Evolutionary conservation across 2,329 filamentous ascomycete genomes (phyloP), one percentile per base, ranked within the genome.

Genomic region (Zymoseptoria brevis): DNA sequence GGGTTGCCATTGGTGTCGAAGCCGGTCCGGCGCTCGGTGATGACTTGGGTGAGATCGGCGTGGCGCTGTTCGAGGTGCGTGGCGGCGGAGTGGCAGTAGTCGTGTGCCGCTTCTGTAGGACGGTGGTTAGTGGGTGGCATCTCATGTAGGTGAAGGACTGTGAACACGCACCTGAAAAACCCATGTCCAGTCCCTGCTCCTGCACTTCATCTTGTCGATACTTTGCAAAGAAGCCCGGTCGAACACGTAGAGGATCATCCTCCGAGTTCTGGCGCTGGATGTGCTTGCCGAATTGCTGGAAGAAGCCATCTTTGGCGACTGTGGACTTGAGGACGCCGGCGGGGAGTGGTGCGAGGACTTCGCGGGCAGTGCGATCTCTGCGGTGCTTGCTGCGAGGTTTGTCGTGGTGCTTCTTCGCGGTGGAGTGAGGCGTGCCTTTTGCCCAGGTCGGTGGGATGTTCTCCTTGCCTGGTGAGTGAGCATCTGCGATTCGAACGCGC

Each of bases 1-100:
- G 61, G 60, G 8, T 59, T 58, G n/a, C 62, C 60, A 53, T 63
- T 21, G 56, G 57, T 30, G 55, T 66, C 61, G 30, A 67, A 19
- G 26, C 65, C 60, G 45, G 66, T 55, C n/a, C 65, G 55, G 21
- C 61, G 64, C 16, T 63, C 61, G 19, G 61, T 30, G 26, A 45
- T 16, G 11, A 2, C 1, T 7, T 45, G 35, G 1, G 35, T 6
- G 13, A 69, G 62, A 13, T 64, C 61, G 1, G 61, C 60, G 7
- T 65, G 51, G 29, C 50, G 54, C 22, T 56, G 55, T 9, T 62
- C 51, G 22, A 50, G 19, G 26, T 55, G 45, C 19, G 55, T 50
- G 21, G 22, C 22, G 1, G 58, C 59, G 22, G 53, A 53, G 8
- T 52, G 45, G 50, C 55, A 51, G 57, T 67, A 69, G 11, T 52